These are phyloP conservation scores for Rhytidiadelphus loreus DNA, from an alignment of 225 moss, liverwort and hornwort species.

Conservation along the genomic window DNA sequence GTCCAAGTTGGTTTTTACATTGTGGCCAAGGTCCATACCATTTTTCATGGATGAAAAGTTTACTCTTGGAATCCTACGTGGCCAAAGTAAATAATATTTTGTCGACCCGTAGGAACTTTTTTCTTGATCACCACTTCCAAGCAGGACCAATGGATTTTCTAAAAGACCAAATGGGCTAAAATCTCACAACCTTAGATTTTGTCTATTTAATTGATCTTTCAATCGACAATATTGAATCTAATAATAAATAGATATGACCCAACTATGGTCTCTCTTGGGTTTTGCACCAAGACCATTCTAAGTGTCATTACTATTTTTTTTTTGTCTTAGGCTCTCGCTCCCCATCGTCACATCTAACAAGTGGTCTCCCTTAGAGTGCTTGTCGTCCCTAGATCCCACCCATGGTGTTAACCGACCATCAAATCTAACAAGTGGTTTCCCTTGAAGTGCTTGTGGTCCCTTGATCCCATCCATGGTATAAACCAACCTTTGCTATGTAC, in stretches of 20 bases:
- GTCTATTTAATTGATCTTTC: not conserved
- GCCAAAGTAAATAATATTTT: not conserved
- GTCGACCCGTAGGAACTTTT: accelerated
- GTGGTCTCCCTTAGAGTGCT: too few species aligned
- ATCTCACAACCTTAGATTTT: not conserved
- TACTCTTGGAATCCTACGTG: too few species aligned
- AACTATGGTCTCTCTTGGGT: not conserved
- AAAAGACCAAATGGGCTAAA: accelerated
- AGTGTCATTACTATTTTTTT: not conserved
- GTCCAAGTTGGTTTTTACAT: accelerated
- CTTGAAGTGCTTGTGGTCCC: too few species aligned
- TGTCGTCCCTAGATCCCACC: too few species aligned
- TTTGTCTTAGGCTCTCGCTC: accelerated
- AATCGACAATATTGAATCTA: not conserved
- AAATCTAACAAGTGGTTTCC: too few species aligned
- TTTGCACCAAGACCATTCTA: not conserved
- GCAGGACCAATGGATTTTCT: accelerated
- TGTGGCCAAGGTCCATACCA: not conserved
- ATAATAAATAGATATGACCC: not conserved
- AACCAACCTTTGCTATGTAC: too few species aligned
- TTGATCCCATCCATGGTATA: too few species aligned
- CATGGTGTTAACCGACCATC: too few species aligned
- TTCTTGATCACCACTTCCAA: not conserved
- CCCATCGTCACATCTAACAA: not conserved
- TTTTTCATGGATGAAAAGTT: not conserved